Conservation (phyloP, 2,329 filamentous ascomycete species). For the Sphaerulina vaccinii region DNA sequence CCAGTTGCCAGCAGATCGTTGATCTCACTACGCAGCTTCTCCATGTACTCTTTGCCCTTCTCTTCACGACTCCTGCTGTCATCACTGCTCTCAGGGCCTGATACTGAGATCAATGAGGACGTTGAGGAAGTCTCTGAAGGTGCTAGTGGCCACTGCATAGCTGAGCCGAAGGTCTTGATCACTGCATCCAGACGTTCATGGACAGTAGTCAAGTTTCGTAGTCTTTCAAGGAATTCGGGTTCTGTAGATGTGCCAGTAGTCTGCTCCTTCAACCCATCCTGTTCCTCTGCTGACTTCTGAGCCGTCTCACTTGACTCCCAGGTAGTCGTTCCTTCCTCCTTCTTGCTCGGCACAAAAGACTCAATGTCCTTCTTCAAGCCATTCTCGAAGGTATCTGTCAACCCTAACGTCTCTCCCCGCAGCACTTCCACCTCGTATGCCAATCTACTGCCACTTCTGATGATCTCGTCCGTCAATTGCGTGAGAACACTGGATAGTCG, state of each 20-base stretch:
- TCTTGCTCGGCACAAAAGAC: constrained; percentile 57
- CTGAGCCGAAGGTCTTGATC: constrained; percentile 87
- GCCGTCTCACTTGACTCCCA: not conserved
- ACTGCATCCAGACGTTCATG: constrained; percentile 82
- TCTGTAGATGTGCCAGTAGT: constrained; percentile 14
- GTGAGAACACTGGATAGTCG: constrained; percentile 78
- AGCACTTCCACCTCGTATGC: constrained; percentile 94
- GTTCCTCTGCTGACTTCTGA: constrained; percentile 14
- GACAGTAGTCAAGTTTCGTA: constrained; percentile 80
- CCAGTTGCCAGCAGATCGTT: constrained; percentile 59
- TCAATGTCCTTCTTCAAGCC: constrained; percentile 68
- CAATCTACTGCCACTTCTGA: constrained; percentile 81
- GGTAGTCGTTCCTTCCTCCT: not conserved
- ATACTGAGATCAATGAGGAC: constrained; percentile 86
- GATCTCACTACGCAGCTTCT: constrained; percentile 70
- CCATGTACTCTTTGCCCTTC: constrained; percentile 79
- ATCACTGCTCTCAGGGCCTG: constrained; percentile 64
- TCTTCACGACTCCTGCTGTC: constrained; percentile 70
- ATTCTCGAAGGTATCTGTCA: constrained; percentile 75
- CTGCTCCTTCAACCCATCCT: constrained; percentile 3
- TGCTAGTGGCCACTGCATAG: constrained; percentile 91
- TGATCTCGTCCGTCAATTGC: constrained; percentile 88
- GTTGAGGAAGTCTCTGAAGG: constrained; percentile 84
- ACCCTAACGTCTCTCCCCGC: constrained; percentile 79
- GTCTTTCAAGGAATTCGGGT: constrained; percentile 64